phyloP scores from a whole-genome alignment of 2,329 filamentous ascomycete genomes.

The Decorospora gaudefroyi region DNA sequence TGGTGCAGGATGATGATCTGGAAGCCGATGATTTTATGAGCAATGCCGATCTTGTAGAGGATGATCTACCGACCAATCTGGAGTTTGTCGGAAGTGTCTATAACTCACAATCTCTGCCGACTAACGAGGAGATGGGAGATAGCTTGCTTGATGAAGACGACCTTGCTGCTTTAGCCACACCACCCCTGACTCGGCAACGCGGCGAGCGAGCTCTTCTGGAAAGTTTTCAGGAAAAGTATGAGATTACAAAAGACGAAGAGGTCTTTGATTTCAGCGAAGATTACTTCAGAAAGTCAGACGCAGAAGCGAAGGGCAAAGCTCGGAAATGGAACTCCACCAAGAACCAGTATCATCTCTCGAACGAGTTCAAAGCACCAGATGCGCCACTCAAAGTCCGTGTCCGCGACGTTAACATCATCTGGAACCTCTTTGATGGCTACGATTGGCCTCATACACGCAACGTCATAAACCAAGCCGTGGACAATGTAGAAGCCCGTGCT shows the following conservation, averaged over 20 bases:
- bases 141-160: slow-evolving; percentile 51
- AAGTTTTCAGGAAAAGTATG: slow-evolving; percentile 59
- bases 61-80: slow-evolving; percentile 48
- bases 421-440: slow-evolving; percentile 97
- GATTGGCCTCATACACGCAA: slow-evolving; percentile 91
- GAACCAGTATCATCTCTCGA: slow-evolving; percentile 72
- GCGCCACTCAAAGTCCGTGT: slow-evolving; percentile 78
- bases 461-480: slow-evolving; percentile 82
- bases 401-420: slow-evolving; percentile 89
- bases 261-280: slow-evolving; percentile 76
- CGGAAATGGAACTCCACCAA: slow-evolving; percentile 79
- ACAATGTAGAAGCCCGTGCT: slow-evolving; percentile 82
- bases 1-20: slow-evolving; percentile 64
- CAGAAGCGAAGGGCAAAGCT: slow-evolving; percentile 66
- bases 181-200: slow-evolving; percentile 36
- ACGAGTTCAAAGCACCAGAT: slow-evolving; percentile 62
- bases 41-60: slow-evolving; percentile 46
- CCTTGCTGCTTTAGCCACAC: slow-evolving; percentile 42
- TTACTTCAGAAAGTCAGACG: slow-evolving; percentile 68
- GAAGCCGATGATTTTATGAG: slow-evolving; percentile 52
- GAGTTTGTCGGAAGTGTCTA: slow-evolving; percentile 62
- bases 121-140: slow-evolving; percentile 50
- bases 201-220: slow-evolving; percentile 51
- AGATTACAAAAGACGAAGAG: slow-evolving; percentile 60
- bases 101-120: slow-evolving; percentile 49